Percentiles rank a stretch among this genome's conserved stretches.
Conservation (phyloP, 441 rosid genomes). For the Isatis lusitanica region DNA sequence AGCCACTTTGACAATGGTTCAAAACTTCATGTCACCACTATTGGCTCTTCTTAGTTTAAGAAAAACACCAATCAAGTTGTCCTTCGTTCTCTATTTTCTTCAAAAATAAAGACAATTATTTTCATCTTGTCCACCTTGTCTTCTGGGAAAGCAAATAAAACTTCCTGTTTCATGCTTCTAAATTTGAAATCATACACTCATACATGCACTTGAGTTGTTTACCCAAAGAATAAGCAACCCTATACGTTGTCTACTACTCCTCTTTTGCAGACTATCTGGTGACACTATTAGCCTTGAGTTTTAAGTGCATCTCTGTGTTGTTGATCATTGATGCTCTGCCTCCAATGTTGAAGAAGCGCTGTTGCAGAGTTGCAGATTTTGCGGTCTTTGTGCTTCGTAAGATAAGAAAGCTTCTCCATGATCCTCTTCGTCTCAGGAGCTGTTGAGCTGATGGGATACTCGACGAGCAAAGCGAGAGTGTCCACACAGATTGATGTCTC, state of each 20-base stretch:
- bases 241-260: neutral
- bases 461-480: constrained; percentile 1
- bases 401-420: constrained; percentile 1
- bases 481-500: constrained; percentile 21
- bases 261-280: neutral
- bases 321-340: constrained; percentile 12
- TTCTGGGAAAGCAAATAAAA: too few species aligned
- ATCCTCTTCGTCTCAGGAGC: neutral
- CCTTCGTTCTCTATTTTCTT: too few species aligned
- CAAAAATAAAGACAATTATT: too few species aligned
- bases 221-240: neutral
- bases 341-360: constrained; percentile 14
- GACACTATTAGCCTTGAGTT: neutral
- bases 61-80: too few species aligned
- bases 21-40: too few species aligned
- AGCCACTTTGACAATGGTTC: too few species aligned
- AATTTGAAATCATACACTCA: too few species aligned
- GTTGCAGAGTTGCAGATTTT: constrained; percentile 16
- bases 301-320: neutral
- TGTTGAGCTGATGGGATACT: neutral
- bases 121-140: too few species aligned
- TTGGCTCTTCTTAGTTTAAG: too few species aligned
- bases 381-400: constrained; percentile 14
- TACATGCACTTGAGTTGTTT: too few species aligned
- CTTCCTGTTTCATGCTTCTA: too few species aligned